Percentiles rank a stretch among this genome's conserved stretches.
phyloP scores from a whole-genome alignment of 306 rosid species.

The Citrullus mucosospermus region DNA sequence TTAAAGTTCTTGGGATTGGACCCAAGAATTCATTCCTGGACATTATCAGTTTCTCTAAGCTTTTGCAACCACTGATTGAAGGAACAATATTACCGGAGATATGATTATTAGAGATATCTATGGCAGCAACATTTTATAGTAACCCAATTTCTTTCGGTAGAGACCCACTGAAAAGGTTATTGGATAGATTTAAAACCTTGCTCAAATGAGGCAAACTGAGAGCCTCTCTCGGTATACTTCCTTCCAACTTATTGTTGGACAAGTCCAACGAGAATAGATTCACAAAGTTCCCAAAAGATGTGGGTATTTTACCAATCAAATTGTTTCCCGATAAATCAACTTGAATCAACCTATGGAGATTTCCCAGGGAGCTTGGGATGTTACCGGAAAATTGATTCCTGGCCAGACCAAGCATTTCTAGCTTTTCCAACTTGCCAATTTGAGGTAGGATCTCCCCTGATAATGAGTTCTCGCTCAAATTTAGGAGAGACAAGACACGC shows the following conservation, averaged over 20 bases:
- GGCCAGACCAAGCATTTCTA: constrained; percentile 30
- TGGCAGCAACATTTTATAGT: constrained; percentile 21
- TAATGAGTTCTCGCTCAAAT: constrained; percentile 38
- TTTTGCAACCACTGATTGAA: constrained; percentile 38
- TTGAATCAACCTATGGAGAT: constrained; percentile 27
- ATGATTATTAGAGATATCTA: constrained; percentile 47
- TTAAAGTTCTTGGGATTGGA: constrained; percentile 34
- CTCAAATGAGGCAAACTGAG: constrained; percentile 38
- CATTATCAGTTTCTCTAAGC: constrained; percentile 43
- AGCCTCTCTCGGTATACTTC: constrained; percentile 40
- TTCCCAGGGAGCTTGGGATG: constrained; percentile 45
- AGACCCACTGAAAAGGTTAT: constrained; percentile 40
- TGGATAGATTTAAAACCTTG: constrained; percentile 42
- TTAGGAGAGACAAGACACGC: constrained; percentile 32
- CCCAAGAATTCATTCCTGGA: constrained; percentile 44
- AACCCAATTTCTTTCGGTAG: constrained; percentile 39
- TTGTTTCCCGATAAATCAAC: constrained; percentile 48
- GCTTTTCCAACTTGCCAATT: constrained; percentile 32
- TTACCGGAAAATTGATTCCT: constrained; percentile 35
- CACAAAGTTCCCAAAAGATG: constrained; percentile 31
- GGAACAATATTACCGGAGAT: constrained; percentile 34
- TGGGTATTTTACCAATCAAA: constrained; percentile 30
- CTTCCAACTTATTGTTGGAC: constrained; percentile 48
- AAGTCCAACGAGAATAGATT: constrained; percentile 41
- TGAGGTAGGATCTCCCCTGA: constrained; percentile 47